Evolutionary conservation across 306 rosid genomes (phyloP), one percentile per base, ranked within the genome.

Genomic region (Benincasa hispida): DNA sequence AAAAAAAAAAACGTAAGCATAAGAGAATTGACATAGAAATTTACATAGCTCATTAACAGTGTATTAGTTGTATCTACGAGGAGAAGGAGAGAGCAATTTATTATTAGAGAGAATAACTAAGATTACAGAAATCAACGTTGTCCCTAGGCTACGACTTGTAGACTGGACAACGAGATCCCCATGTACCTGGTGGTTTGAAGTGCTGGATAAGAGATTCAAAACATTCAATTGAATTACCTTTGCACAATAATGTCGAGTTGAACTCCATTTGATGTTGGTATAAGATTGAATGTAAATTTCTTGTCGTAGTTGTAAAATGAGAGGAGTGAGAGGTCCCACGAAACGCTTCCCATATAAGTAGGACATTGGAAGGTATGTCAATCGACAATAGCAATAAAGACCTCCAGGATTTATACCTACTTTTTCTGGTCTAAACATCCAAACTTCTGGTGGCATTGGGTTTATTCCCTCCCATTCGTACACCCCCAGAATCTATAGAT

Each of bases 291-390:
- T 82, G 59, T 86, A 85, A 55, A 88, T 0, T 63, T 88, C 92
- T 69, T 83, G 62, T 69, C 92, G 57, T 5, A 88, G 2, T 57
- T 85, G 80, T 62, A 17, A 77, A 72, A 86, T 51, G 76, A 87
- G 76, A 12, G 2, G 61, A 24, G 89, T 86, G 77, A 86, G 80
- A 22, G 90, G 85, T 3, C 89, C 90, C 5, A 87, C 87, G 12
- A 89, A 89, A 42, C 79, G 86, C 81, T 81, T 88, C 9, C 92
- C 92, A 76, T 86, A 86, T 78, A 88, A 81, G 22, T 86, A 86
- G 0, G 92, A 88, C 92, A 88, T 86, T 0, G 92, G 90, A 85
- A 88, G 82, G 57, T 86, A 87, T 34, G 82, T 85, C 85, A 87
- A 74, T 1, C 90, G 86, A 80, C 90, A 83, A 39, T 88, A 83